Evolutionary conservation across 2,329 filamentous ascomycete genomes (phyloP).

Genomic region (Xenoacremonium recifei): DNA sequence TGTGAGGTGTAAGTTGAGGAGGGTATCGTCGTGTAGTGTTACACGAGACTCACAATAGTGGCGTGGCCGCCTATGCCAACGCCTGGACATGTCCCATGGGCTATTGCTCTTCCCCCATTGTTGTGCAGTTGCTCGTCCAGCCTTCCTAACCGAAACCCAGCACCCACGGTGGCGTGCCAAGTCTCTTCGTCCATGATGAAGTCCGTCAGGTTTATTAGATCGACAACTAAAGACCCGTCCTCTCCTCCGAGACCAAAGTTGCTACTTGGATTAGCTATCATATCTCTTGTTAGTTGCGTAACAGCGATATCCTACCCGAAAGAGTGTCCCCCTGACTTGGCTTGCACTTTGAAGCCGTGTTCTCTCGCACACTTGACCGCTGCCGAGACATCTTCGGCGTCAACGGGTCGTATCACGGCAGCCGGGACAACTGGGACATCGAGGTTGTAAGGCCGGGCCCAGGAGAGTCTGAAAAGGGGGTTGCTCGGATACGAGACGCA

Average conservation of each 20-base stretch:
- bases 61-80: constrained; percentile 60
- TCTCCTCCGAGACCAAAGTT: constrained; percentile 48
- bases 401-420: constrained; percentile 56
- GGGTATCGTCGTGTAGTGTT: too few relatives aligned
- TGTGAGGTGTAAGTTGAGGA: constrained; percentile 21
- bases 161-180: constrained; percentile 55
- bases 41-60: constrained; percentile 46
- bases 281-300: not conserved
- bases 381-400: constrained; percentile 51
- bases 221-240: constrained; percentile 52
- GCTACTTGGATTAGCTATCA: constrained; percentile 16
- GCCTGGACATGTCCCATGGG: constrained; percentile 59
- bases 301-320: constrained; percentile 47
- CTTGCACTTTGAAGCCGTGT: constrained; percentile 54
- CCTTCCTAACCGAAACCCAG: constrained; percentile 51
- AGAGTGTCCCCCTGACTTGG: constrained; percentile 63
- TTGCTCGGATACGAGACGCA: constrained; percentile 48
- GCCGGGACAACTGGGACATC: constrained; percentile 48
- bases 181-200: constrained; percentile 52
- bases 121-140: constrained; percentile 49
- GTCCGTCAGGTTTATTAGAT: constrained; percentile 50
- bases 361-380: constrained; percentile 57
- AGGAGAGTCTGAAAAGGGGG: constrained; percentile 44
- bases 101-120: constrained; percentile 54
- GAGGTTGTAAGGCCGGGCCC: constrained; percentile 55